These are phyloP conservation scores for Ustilago cynodontis DNA, from an alignment of 1,284 basidiomycete species.

Conservation along the genomic window DNA sequence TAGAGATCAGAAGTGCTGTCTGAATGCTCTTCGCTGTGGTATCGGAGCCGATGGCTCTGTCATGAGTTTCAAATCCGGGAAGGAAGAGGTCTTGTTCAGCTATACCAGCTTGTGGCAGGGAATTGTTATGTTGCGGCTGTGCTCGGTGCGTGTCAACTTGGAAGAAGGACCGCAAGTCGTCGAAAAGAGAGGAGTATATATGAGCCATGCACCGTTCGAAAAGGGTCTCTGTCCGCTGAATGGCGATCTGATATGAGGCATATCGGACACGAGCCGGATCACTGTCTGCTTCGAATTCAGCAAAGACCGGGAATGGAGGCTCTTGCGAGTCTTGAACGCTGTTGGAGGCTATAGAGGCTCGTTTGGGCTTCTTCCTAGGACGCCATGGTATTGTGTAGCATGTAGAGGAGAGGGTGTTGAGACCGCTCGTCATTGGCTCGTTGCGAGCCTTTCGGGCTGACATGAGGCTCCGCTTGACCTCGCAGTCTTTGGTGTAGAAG, in stretches of 20 bases:
- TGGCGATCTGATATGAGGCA: conserved; percentile 36
- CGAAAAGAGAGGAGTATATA: conserved; percentile 39
- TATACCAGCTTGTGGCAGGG: conserved; percentile 6
- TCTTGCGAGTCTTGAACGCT: background rate
- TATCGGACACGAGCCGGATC: conserved; percentile 38
- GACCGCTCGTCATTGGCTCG: conserved; percentile 19
- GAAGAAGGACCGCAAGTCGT: conserved; percentile 37
- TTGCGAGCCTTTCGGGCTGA: conserved; percentile 18
- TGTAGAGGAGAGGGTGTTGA: conserved; percentile 41
- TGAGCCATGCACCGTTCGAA: conserved; percentile 39
- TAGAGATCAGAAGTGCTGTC: conserved; percentile 46
- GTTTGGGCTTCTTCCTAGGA: conserved; percentile 32
- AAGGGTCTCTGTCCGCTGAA: conserved; percentile 32
- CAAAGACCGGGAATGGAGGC: conserved; percentile 35
- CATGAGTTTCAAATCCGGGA: conserved; percentile 37
- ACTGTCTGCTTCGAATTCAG: conserved; percentile 41
- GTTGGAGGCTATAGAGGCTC: background rate
- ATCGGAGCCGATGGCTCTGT: background rate
- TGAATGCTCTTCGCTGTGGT: conserved; percentile 35
- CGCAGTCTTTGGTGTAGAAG: too few species aligned
- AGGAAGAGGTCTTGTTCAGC: conserved; percentile 31
- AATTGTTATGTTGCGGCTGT: background rate
- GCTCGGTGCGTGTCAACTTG: background rate
- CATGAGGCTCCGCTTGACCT: too few species aligned
- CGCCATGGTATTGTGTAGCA: conserved; percentile 56